Conservation (phyloP, 805 yeast species). For the Teunomyces panamensis region DNA sequence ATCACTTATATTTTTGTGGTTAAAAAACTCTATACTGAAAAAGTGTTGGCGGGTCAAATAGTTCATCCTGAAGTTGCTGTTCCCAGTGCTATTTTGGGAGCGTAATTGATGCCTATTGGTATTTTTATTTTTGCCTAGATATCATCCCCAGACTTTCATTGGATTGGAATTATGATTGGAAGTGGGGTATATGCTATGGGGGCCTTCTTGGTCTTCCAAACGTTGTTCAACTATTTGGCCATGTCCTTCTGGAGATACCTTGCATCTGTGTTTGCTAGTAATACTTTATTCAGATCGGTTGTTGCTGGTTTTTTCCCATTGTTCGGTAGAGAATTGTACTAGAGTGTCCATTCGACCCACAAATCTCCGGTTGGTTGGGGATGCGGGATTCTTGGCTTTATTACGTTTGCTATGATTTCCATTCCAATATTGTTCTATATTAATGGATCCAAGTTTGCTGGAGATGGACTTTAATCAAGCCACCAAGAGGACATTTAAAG, state of each 20-base stretch:
- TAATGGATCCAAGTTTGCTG: conserved; percentile 43
- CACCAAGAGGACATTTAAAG: too few relatives aligned
- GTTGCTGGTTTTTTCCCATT: conserved; percentile 63
- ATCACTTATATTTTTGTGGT: conserved; percentile 9
- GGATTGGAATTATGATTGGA: conserved; percentile 21
- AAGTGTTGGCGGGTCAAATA: conserved; percentile 9
- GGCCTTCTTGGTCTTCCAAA: conserved; percentile 44
- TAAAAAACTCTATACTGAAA: conserved; percentile 11
- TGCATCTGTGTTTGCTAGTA: conserved; percentile 61
- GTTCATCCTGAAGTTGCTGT: conserved; percentile 16
- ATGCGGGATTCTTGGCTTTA: conserved; percentile 45
- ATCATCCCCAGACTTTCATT: conserved; percentile 13
- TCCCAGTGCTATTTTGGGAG: conserved; percentile 22
- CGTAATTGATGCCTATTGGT: conserved; percentile 19
- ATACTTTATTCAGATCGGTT: conserved; percentile 47
- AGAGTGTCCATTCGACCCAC: conserved; percentile 37
- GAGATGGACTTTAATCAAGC: background rate
- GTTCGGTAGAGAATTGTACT: conserved; percentile 59
- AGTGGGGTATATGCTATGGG: conserved; percentile 19
- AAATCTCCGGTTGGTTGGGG: conserved; percentile 63
- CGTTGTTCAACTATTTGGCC: conserved; percentile 48
- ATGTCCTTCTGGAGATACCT: conserved; percentile 46
- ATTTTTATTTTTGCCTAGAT: conserved; percentile 22
- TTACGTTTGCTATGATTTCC: conserved; percentile 40
- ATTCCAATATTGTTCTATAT: conserved; percentile 47